Percentiles rank a stretch among this genome's conserved stretches.
Conservation (phyloP, 306 rosid genomes). For the Acacia crassicarpa region DNA sequence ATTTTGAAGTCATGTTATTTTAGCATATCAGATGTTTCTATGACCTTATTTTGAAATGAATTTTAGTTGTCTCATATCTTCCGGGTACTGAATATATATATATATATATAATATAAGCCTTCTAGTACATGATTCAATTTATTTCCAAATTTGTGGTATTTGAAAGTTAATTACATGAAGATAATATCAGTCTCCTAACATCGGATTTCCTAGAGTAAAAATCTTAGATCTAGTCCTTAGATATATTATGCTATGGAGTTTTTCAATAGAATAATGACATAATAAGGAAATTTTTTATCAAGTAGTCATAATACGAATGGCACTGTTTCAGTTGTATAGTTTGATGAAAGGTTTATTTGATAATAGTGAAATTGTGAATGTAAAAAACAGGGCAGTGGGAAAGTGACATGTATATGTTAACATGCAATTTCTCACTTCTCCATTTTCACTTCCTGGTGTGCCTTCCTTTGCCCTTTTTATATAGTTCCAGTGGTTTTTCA, state of each 20-base stretch:
- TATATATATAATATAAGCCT: not conserved
- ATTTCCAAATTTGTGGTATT: not conserved
- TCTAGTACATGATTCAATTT: not conserved
- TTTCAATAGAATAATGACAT: not conserved
- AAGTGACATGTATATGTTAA: not conserved
- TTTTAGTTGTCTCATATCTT: not conserved
- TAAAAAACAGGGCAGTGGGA: not conserved
- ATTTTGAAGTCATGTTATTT: not conserved
- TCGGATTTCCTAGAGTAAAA: not conserved
- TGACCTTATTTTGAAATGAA: conserved; percentile 4
- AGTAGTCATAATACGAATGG: not conserved
- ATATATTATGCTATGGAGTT: not conserved
- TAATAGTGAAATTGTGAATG: not conserved
- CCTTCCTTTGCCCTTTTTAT: not conserved
- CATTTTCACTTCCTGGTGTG: not conserved
- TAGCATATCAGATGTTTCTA: not conserved
- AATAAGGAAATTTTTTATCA: not conserved
- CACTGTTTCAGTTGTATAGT: not conserved
- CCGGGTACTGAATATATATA: too few species aligned
- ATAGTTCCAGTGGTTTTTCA: not conserved
- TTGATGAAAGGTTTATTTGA: not conserved
- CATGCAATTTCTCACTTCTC: not conserved
- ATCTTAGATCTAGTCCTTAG: not conserved
- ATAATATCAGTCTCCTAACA: not conserved
- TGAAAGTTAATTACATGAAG: not conserved